These are phyloP conservation scores for Nematodospora anomalae DNA, from an alignment of 1,139 yeast genomes.

Conservation along the genomic window DNA sequence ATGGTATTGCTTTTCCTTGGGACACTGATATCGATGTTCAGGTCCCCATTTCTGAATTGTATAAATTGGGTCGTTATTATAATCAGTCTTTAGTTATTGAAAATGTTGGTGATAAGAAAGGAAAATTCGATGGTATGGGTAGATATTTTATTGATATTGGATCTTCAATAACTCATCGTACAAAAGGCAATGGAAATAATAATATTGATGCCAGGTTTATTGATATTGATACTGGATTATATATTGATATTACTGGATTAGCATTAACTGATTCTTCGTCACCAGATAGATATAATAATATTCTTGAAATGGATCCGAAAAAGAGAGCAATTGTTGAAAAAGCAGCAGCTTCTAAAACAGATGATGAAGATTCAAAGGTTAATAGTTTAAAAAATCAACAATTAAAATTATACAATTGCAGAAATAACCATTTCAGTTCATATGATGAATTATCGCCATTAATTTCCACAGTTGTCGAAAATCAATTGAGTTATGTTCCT, in stretches of 20 bases:
- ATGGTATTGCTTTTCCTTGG: slow-evolving; percentile 55
- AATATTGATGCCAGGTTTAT: slow-evolving; percentile 83
- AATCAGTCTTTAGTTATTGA: slow-evolving; percentile 46
- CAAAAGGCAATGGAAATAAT: slow-evolving; percentile 46
- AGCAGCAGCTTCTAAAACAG: slow-evolving; percentile 5
- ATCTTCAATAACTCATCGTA: slow-evolving; percentile 33
- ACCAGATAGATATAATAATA: slow-evolving; percentile 31
- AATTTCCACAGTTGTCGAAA: slow-evolving; percentile 31
- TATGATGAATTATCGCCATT: slow-evolving; percentile 35
- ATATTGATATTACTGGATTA: slow-evolving; percentile 66
- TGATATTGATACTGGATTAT: slow-evolving; percentile 73
- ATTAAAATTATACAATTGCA: slow-evolving; percentile 42
- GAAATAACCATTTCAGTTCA: slow-evolving; percentile 42
- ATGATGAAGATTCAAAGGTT: slow-evolving; percentile 13
- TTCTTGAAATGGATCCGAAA: slow-evolving; percentile 10
- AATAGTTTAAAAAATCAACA: slow-evolving; percentile 23
- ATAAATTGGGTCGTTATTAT: slow-evolving; percentile 37
- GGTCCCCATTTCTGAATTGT: slow-evolving; percentile 50
- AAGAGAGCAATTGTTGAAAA: slow-evolving; percentile 12
- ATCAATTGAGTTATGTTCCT: slow-evolving; percentile 37
- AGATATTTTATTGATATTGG: slow-evolving; percentile 44
- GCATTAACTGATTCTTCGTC: slow-evolving; percentile 39
- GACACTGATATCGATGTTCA: slow-evolving; percentile 58
- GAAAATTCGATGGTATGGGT: slow-evolving; percentile 40
- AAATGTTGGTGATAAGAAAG: slow-evolving; percentile 22